phyloP scores from a whole-genome alignment of 2,329 filamentous ascomycete species.

The Pseudogymnoascus sp. region DNA sequence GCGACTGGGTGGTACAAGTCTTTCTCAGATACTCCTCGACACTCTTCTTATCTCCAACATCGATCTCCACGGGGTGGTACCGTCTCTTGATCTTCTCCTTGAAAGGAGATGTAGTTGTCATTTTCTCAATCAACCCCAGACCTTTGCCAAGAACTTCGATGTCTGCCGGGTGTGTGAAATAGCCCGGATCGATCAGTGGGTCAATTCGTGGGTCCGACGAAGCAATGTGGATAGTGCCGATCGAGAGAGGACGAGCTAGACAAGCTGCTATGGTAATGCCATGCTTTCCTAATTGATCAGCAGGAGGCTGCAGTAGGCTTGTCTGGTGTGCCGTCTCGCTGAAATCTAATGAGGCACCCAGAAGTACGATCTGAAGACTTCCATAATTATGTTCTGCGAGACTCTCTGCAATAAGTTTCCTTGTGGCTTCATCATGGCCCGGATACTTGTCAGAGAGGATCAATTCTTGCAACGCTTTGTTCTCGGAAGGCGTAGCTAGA shows the following conservation, averaged over 20 bases:
- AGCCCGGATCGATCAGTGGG: conserved; percentile 36
- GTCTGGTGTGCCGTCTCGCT: background rate
- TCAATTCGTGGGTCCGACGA: conserved; percentile 30
- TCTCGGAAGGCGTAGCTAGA: background rate
- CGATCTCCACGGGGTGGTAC: conserved; percentile 10
- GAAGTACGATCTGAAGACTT: conserved; percentile 11
- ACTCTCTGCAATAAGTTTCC: background rate
- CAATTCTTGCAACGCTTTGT: background rate
- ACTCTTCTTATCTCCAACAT: conserved; percentile 9
- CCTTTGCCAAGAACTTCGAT: conserved; percentile 23
- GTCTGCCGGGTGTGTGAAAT: conserved; percentile 37
- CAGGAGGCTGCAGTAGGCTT: background rate
- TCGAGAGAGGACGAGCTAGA: conserved; percentile 35
- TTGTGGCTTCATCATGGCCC: background rate
- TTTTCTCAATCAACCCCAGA: conserved; percentile 11
- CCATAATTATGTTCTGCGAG: conserved; percentile 8
- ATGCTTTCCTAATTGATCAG: conserved; percentile 9
- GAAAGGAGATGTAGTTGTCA: conserved; percentile 13
- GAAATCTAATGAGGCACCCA: background rate
- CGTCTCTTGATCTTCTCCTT: conserved; percentile 15
- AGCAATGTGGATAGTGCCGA: conserved; percentile 35
- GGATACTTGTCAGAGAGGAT: background rate
- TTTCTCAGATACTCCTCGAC: conserved; percentile 11
- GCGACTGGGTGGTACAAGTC: conserved; percentile 43
- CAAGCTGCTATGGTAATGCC: conserved; percentile 32